These are phyloP conservation scores for Rubia tinctorum DNA, from an alignment of 305 asterid species.

Conservation along the genomic window DNA sequence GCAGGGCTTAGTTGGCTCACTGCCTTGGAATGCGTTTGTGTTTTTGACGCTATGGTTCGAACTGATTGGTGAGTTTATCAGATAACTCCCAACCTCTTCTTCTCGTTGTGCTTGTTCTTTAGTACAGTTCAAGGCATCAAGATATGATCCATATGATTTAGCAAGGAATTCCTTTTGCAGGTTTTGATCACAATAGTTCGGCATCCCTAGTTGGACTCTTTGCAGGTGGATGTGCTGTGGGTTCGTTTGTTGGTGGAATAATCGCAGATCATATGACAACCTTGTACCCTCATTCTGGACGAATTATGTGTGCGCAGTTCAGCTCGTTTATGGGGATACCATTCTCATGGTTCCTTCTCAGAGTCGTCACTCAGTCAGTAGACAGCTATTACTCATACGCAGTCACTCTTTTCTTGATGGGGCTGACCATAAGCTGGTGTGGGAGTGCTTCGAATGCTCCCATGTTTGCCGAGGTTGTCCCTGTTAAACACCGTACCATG, in stretches of 20 bases:
- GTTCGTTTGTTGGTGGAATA: constrained; percentile 83
- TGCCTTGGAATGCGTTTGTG: constrained; percentile 95
- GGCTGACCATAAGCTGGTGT: constrained; percentile 86
- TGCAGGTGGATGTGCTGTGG: constrained; percentile 90
- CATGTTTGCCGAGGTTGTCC: constrained; percentile 97
- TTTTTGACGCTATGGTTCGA: constrained; percentile 92
- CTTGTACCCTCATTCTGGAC: constrained; percentile 69
- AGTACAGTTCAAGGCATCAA: not conserved
- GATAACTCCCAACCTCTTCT: not conserved
- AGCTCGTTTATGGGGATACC: constrained; percentile 93
- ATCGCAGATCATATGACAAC: constrained; percentile 74
- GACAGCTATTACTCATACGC: constrained; percentile 66
- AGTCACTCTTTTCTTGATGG: constrained; percentile 78
- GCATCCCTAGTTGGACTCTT: constrained; percentile 82
- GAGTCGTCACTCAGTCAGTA: constrained; percentile 56
- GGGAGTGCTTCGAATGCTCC: constrained; percentile 89
- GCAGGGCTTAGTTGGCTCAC: constrained; percentile 90
- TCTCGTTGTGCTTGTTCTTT: not conserved
- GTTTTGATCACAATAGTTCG: constrained; percentile 84
- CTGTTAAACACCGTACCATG: constrained; percentile 87
- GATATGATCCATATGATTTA: not conserved
- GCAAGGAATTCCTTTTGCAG: constrained; percentile 36
- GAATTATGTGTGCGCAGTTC: constrained; percentile 93
- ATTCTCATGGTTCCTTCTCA: constrained; percentile 70
- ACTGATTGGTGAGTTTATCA: constrained; percentile 58